Percentiles rank a stretch among this genome's conserved stretches.
Evolutionary conservation across 2,329 filamentous ascomycete genomes (phyloP).

Genomic region (Stemphylium lycopersici): DNA sequence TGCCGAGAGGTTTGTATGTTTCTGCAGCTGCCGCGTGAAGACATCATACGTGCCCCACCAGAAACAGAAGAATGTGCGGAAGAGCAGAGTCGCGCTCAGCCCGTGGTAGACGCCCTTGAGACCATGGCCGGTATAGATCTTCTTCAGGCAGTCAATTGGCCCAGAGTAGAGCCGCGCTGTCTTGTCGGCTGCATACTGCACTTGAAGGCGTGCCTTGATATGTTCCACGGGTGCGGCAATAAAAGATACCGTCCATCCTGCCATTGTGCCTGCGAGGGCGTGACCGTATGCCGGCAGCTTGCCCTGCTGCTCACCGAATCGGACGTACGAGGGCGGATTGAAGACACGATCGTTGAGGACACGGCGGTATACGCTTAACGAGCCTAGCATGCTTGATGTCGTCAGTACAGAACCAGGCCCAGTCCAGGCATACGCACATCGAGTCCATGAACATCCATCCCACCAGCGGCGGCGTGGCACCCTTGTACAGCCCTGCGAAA

Average conservation of each 20-base stretch:
- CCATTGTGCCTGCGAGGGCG: slow-evolving; percentile 83
- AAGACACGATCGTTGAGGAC: slow-evolving; percentile 83
- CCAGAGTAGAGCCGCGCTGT: slow-evolving; percentile 80
- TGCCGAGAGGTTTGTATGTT: slow-evolving; percentile 71
- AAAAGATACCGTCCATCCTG: slow-evolving; percentile 88
- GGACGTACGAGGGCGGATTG: slow-evolving; percentile 59
- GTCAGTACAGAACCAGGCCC: slow-evolving; percentile 10
- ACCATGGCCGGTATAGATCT: slow-evolving; percentile 68
- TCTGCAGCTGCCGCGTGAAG: slow-evolving; percentile 70
- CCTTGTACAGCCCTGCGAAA: slow-evolving; percentile 86
- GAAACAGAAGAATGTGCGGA: slow-evolving; percentile 93
- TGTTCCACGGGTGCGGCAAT: slow-evolving; percentile 95
- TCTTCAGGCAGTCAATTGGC: slow-evolving; percentile 80
- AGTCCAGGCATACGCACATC: slow-evolving; percentile 50
- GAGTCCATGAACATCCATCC: slow-evolving; percentile 99
- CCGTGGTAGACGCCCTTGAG: slow-evolving; percentile 84
- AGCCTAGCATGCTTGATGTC: slow-evolving; percentile 76
- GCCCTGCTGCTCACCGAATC: slow-evolving; percentile 46
- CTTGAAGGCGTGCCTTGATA: slow-evolving; percentile 89
- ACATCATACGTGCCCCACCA: slow-evolving; percentile 98
- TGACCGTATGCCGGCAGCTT: slow-evolving; percentile 79
- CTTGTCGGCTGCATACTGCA: slow-evolving; percentile 87
- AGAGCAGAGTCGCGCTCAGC: slow-evolving; percentile 81
- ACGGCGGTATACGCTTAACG: slow-evolving; percentile 86
- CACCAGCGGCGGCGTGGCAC: slow-evolving; percentile 86